Evolutionary conservation across 768 basidiomycete genomes (phyloP).

Genomic region (Phylloporus scabripes): DNA sequence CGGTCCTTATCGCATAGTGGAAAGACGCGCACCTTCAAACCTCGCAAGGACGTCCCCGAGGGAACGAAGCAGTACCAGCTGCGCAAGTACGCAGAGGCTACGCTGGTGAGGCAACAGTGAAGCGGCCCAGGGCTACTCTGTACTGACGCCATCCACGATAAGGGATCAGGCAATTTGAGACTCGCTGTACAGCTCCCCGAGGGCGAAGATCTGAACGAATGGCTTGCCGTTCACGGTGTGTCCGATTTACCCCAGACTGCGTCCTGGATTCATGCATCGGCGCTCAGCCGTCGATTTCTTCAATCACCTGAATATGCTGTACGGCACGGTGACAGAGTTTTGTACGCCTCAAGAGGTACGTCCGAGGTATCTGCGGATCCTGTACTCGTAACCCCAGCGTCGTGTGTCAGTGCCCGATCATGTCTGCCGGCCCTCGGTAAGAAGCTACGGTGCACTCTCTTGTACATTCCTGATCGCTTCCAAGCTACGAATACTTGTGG

Average conservation of each 20-base stretch:
- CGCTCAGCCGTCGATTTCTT: slow-evolving; percentile 95
- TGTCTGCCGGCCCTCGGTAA: slow-evolving; percentile 92
- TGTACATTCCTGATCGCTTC: slow-evolving; percentile 4
- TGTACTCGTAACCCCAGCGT: slow-evolving; percentile 4
- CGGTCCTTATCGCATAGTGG: slow-evolving; percentile 45
- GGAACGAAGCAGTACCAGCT: slow-evolving; percentile 98
- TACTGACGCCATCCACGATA: slow-evolving; percentile 9
- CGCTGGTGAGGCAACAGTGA: slow-evolving; percentile 48
- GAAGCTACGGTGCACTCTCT: slow-evolving; percentile 14
- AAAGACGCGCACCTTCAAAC: slow-evolving; percentile 94
- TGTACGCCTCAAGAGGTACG: slow-evolving; percentile 89
- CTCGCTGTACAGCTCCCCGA: slow-evolving; percentile 92
- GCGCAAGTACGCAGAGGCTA: slow-evolving; percentile 96
- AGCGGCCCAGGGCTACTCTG: not conserved
- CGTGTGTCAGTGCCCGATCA: slow-evolving; percentile 73
- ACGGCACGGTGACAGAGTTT: slow-evolving; percentile 97
- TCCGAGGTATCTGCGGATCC: slow-evolving; percentile 4
- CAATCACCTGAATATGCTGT: slow-evolving; percentile 99
- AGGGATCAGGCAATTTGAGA: slow-evolving; percentile 95
- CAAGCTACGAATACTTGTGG: slow-evolving; percentile 92
- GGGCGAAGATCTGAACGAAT: slow-evolving; percentile 95
- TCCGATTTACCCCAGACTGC: slow-evolving; percentile 4
- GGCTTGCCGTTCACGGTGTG: slow-evolving; percentile 98
- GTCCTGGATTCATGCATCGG: not conserved
- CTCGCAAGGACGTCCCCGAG: slow-evolving; percentile 89